Base-by-base conservation (phyloP, 495 filamentous ascomycete species). In the Bacidia gigantensis region DNA sequence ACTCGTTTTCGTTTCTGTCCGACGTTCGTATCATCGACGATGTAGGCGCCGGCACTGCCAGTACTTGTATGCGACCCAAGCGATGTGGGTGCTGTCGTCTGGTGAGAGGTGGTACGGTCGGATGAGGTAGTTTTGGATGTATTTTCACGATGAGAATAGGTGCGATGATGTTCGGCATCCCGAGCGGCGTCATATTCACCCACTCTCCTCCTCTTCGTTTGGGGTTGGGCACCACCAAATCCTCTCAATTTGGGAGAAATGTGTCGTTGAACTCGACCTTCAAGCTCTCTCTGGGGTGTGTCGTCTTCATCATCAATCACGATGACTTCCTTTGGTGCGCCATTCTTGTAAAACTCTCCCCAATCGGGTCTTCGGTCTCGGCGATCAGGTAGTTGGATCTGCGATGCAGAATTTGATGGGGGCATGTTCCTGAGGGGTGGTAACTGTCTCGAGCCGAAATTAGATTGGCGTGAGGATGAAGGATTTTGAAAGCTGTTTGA, bases 271-370 rank as follows among this genome's bases (percentile, higher is more conserved):
- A 64, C 72, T 59, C 56, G 76, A 66, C 70, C 78, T 69, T 57
- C 65, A 71, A 53, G 56, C 11, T 46, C 47, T 60, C 59, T 20
- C 52, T 56, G 49, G 50, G 83, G 79, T 20, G 79, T 75, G 52
- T 83, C 83, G 39, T 83, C 80, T n/a, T 84, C 81, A 68, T 95
- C 90, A 60, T 95, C 86, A 64, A 97, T 97, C 54, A 95, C 82
- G 62, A 97, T 95, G 64, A 97, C 78, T 67, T 95, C 89, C 63
- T 89, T 85, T 12, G 90, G 90, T 14, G 90, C 66, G 18, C 90
- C 90, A 67, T 95, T 93, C 64, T 85, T 86, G 67, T 95, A 97
- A 63, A 94, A 97, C 54, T 81, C 77, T 26, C 77, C 69, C 90
- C 90, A 97, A 70, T 97, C 80, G 53, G 86, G 83, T 56, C 78